Conservation (phyloP, 2,329 filamentous ascomycete genomes). For the Drechslerella dactyloides region DNA sequence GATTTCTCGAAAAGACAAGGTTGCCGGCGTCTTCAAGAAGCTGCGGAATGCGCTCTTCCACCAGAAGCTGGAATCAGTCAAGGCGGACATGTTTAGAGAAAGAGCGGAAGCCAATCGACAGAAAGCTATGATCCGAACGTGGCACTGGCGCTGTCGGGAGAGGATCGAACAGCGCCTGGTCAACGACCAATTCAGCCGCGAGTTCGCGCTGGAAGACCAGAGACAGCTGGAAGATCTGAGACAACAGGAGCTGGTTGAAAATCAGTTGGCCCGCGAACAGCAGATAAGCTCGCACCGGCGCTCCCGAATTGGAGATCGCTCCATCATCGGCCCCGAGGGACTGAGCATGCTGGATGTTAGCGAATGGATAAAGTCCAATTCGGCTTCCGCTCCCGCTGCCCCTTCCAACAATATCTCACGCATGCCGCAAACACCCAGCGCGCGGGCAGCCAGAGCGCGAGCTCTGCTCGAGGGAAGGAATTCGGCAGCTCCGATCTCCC, state of each 20-base stretch:
- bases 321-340: slow-evolving; percentile 32
- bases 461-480: slow-evolving; percentile 35
- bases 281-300: slow-evolving; percentile 2
- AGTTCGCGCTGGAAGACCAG: slow-evolving; percentile 30
- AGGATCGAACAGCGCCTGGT: slow-evolving; percentile 32
- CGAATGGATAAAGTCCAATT: slow-evolving; percentile 49
- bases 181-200: slow-evolving; percentile 38
- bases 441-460: slow-evolving; percentile 38
- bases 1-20: slow-evolving; percentile 41
- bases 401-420: slow-evolving; percentile 16
- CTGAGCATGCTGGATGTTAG: slow-evolving; percentile 45
- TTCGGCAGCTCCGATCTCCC: slow-evolving; percentile 17
- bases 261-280: slow-evolving; percentile 27
- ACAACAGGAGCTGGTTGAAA: slow-evolving; percentile 16
- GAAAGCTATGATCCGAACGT: slow-evolving; percentile 30
- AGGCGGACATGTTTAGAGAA: slow-evolving; percentile 36
- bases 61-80: slow-evolving; percentile 33
- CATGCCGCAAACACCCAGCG: slow-evolving; percentile 42
- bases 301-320: slow-evolving; percentile 25
- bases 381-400: slow-evolving; percentile 8
- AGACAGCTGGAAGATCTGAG: slow-evolving; percentile 21
- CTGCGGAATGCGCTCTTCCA: slow-evolving; percentile 37
- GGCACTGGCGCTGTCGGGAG: slow-evolving; percentile 30
- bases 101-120: slow-evolving; percentile 30
- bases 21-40: slow-evolving; percentile 27